Evolutionary conservation across 2,329 filamentous ascomycete genomes (phyloP).

Genomic region (Corinectria fuckeliana): DNA sequence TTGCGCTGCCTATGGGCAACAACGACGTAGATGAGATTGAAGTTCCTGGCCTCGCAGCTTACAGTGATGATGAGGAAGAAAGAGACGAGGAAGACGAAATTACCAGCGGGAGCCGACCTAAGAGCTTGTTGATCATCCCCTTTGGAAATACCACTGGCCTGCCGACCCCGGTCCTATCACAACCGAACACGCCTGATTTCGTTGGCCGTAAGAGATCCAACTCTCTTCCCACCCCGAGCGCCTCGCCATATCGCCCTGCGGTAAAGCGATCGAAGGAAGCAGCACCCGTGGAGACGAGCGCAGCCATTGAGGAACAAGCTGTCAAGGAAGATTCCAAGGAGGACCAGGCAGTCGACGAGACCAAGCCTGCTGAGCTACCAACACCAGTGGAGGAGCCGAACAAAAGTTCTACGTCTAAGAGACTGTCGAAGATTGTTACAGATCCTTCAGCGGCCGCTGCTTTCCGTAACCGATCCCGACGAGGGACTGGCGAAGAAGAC

Average conservation of each 20-base stretch:
- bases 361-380: constrained; percentile 11
- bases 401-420: constrained; percentile 22
- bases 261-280: constrained; percentile 22
- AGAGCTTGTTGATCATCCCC: constrained; percentile 47
- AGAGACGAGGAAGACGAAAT: constrained; percentile 45
- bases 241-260: constrained; percentile 32
- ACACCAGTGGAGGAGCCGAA: constrained; percentile 10
- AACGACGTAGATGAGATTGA: constrained; percentile 83
- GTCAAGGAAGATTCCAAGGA: constrained; percentile 16
- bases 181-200: constrained; percentile 45
- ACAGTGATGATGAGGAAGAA: constrained; percentile 67
- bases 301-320: constrained; percentile 9
- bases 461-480: constrained; percentile 23
- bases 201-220: constrained; percentile 43
- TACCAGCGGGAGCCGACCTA: constrained; percentile 48
- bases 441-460: constrained; percentile 9
- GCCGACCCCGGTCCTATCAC: constrained; percentile 43
- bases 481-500: constrained; percentile 46
- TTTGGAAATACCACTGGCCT: constrained; percentile 36
- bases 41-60: constrained; percentile 69
- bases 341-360: constrained; percentile 6
- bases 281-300: not conserved
- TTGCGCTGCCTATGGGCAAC: constrained; percentile 72
- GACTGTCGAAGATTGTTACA: constrained; percentile 36
- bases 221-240: constrained; percentile 36